Evolutionary conservation across 768 basidiomycete species (phyloP).

Genomic region (Hydnomerulius pinastri): DNA sequence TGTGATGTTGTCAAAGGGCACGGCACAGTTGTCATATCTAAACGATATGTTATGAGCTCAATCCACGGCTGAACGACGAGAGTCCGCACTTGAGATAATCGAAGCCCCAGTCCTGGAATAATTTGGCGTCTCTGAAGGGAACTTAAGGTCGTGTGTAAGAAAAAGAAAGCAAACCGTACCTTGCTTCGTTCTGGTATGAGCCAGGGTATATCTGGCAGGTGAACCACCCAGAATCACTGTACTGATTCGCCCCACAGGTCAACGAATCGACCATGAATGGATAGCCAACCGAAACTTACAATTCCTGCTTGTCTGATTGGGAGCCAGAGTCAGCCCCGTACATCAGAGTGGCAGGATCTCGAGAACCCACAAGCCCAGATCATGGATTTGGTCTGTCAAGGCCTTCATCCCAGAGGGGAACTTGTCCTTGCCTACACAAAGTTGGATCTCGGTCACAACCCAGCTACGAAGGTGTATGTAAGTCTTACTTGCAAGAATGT

Average conservation of each 20-base stretch:
- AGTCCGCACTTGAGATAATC: constrained; percentile 58
- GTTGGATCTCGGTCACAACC: not conserved
- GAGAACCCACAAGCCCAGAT: constrained; percentile 53
- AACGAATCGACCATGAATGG: too few species aligned
- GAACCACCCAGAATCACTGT: constrained; percentile 70
- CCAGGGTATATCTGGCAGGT: constrained; percentile 68
- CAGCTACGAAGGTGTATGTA: not conserved
- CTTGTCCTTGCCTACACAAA: constrained; percentile 42
- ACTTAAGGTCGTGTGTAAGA: not conserved
- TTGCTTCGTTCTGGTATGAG: constrained; percentile 62
- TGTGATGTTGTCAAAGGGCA: constrained; percentile 58
- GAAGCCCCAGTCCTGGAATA: constrained; percentile 68
- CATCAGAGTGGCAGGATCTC: not conserved
- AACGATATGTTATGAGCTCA: not conserved
- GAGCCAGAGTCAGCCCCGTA: not conserved
- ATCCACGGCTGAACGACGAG: not conserved
- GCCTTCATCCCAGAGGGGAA: constrained; percentile 62
- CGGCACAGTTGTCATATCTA: constrained; percentile 65
- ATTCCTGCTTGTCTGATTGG: constrained; percentile 57
- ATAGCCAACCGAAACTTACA: constrained; percentile 45
- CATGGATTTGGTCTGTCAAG: constrained; percentile 57
- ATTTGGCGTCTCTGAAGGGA: constrained; percentile 48
- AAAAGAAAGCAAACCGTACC: constrained; percentile 31
- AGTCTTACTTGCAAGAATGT: constrained; percentile 54
- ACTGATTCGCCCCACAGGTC: constrained; percentile 37